Percentiles rank a stretch among this genome's conserved stretches.
Conservation (phyloP, 2,329 filamentous ascomycete genomes). For the Nemania abortiva region DNA sequence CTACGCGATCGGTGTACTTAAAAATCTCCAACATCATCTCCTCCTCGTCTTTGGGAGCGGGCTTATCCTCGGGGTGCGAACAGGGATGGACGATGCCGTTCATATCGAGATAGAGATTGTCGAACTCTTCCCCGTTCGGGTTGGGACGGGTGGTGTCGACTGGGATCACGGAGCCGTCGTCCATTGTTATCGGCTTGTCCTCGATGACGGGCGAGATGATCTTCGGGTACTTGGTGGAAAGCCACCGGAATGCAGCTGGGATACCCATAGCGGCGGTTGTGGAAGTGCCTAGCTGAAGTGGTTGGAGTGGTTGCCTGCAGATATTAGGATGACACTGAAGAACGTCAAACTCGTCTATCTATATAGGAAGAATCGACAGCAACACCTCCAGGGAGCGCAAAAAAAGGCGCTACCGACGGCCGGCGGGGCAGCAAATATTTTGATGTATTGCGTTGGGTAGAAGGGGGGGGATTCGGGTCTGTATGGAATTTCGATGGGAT, state of each 20-base stretch:
- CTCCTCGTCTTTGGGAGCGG: constrained; percentile 91
- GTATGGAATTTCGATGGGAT: constrained; percentile 1
- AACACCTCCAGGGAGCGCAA: neutral
- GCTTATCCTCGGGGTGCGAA: constrained; percentile 94
- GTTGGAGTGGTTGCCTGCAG: constrained; percentile 12
- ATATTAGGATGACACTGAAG: constrained; percentile 20
- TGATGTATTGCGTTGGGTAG: neutral
- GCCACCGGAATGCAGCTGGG: constrained; percentile 94
- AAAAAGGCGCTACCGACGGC: constrained; percentile 2
- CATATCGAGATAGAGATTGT: constrained; percentile 99
- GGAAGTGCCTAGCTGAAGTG: constrained; percentile 1
- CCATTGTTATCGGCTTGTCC: constrained; percentile 81
- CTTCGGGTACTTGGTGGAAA: constrained; percentile 97
- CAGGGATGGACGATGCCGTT: constrained; percentile 99
- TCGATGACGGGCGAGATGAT: constrained; percentile 94
- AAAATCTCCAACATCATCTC: constrained; percentile 99
- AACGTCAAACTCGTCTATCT: constrained; percentile 8
- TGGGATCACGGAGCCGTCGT: constrained; percentile 84
- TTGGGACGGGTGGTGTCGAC: constrained; percentile 88
- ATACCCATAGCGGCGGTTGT: constrained; percentile 78
- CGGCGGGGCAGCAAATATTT: neutral
- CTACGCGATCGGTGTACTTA: constrained; percentile 97
- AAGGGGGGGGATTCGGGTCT: neutral
- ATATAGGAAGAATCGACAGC: constrained; percentile 4
- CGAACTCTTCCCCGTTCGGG: constrained; percentile 96